A percentile compares a stretch with the other conserved stretches of the same genome.
phyloP scores from a whole-genome alignment of 2,329 filamentous ascomycete species.

The Stagonosporopsis rhizophila region DNA sequence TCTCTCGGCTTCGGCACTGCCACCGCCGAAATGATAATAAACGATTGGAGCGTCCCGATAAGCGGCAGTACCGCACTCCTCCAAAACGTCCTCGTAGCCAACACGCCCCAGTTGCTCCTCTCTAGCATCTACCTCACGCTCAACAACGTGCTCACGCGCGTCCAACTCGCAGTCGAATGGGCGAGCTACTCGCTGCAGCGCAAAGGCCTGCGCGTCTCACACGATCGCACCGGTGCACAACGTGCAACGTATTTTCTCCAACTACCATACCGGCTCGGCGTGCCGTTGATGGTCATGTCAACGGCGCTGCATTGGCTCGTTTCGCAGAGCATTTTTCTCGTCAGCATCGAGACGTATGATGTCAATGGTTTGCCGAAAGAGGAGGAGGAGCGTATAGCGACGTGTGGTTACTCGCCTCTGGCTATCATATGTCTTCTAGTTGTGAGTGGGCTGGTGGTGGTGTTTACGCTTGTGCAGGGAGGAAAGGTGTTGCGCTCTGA shows the following conservation, averaged over 20 bases:
- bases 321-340: slow-evolving; percentile 54
- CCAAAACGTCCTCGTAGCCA: slow-evolving; percentile 49
- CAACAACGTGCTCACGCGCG: slow-evolving; percentile 56
- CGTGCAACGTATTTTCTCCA: slow-evolving; percentile 51
- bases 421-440: slow-evolving; percentile 21
- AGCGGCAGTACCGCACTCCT: neutral
- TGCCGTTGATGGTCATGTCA: slow-evolving; percentile 47
- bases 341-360: slow-evolving; percentile 34
- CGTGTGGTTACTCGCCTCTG: slow-evolving; percentile 24
- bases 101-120: slow-evolving; percentile 57
- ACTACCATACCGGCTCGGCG: slow-evolving; percentile 48
- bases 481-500: slow-evolving; percentile 78
- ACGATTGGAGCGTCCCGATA: slow-evolving; percentile 1
- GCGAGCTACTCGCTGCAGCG: slow-evolving; percentile 42
- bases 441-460: slow-evolving; percentile 5
- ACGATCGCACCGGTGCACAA: slow-evolving; percentile 39
- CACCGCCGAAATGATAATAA: slow-evolving; percentile 9
- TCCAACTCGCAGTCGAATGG: slow-evolving; percentile 58
- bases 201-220: slow-evolving; percentile 49
- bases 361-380: neutral
- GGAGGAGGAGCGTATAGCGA: neutral
- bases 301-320: slow-evolving; percentile 53
- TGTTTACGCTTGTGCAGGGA: slow-evolving; percentile 58
- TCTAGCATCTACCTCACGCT: slow-evolving; percentile 56
- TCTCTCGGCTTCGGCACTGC: neutral